Base-by-base conservation (phyloP, 257 asterid genomes). In the Solanum pinnatisectum region DNA sequence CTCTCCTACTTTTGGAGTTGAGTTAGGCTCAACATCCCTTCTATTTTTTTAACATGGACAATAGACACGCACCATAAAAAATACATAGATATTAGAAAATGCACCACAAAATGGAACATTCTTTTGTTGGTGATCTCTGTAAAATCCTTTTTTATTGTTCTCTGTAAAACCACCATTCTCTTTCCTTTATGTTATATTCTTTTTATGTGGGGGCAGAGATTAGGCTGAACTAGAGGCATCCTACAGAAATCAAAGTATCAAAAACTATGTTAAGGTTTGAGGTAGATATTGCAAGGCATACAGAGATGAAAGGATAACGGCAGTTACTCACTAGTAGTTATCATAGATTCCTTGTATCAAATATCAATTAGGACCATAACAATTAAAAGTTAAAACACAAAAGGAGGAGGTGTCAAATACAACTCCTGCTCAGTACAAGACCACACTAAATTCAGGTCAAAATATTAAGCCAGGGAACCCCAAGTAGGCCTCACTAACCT, bases 401-500 rank as follows among this genome's bases (percentile, higher is more conserved):
- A 49, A 49, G 85, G 30, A 46, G 68, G 27, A 10, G 39, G 35
- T 16, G 42, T 9, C 42, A 81, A 30, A 49, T 46, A 82, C 44
- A 46, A 82, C 70, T 27, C 22, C 30, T 32, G 30, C 63, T 46
- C 25, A 30, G 42, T 9, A 49, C 68, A 81, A 30, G 68, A 46
- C 18, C 9, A 46, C 42, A 81, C 68, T 30, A 78, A 49, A 82
- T 49, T 82, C 68, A 49, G 32, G 85, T 49, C 44, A 49, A 30
- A 30, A 18, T 36, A 4, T 22, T 16, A 71, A 22, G 44, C 33
- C 63, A 44, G 33, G 15, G 82, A 44, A 27, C 44, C 13, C 44
- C 13, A 46, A 88, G n/a, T 71, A 46, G 63, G 33, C 70, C 15
- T n/a, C 32, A 81, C 89, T 84, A 88, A 94, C 99, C 98, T 93